Base-by-base conservation (phyloP, 805 yeast genomes). In the Hermanozyma aechmeae region DNA sequence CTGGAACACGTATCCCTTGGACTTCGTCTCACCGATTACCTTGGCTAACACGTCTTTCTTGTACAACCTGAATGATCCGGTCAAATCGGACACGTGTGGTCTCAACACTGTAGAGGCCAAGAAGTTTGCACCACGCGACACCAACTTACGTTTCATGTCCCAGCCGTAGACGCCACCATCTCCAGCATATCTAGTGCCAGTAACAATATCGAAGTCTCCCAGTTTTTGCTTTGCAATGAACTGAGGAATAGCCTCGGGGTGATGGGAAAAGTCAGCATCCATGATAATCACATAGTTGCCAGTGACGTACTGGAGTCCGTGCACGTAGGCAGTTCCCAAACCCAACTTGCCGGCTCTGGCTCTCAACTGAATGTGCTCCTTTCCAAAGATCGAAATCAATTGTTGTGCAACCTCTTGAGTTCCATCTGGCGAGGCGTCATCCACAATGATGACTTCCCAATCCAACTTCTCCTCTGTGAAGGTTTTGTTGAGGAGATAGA, bases 201-300 rank as follows among this genome's bases (percentile, higher is more conserved):
- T 63, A 16, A 63, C 68, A 50, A 73, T 73, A 43, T 73, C 79
- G 40, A 48, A 73, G 45, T 73, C 48, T 25, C 46, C 58, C 31
- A 45, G 36, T 46, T 69, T 61, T 43, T 80, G 89, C 49, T 73
- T 73, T 30, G 65, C 68, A 45, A 80, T 79, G 51, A 79, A 79
- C 50, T 76, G 62, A 6, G 87, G 89, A 51, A 79, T 79, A 16
- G 86, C 80, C 42, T 74, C 77, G 15, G 89, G 89, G 51, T 77
- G 85, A 52, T 79, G 89, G 5, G 84, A 76, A 57, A 80, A 79
- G 50, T 79, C 89, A 12, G 89, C 89, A 49, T 79, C 89, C 89
- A 79, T 79, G 42, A 80, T 79, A 38, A 79, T 73, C 28, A 79
- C 86, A 51, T 66, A 79, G 53, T 80, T 70, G 26, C 89, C 89